Evolutionary conservation across 1,139 yeast species (phyloP), one percentile per base, ranked within the genome.

Genomic region (Nakaseomyces bracarensis): DNA sequence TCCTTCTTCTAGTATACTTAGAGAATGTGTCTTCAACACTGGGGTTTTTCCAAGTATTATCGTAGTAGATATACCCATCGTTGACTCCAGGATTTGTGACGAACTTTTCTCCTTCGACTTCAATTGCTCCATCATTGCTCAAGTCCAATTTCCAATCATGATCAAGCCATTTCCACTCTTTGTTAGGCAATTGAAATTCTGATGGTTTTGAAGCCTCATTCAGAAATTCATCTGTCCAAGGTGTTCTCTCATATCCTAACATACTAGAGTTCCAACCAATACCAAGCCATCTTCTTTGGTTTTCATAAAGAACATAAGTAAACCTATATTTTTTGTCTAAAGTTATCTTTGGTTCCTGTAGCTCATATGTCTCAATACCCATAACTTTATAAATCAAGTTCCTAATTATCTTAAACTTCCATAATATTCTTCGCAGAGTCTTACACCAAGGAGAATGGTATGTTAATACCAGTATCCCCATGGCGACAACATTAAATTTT

Each of bases 261-360:
- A 91, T 70, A 58, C 87, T 91, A 9, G 93, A 71, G 0, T 97
- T 91, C 98, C 98, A 91, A 10, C 98, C 98, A 54, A 91, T 85
- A 8, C 97, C 98, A 36, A 91, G 70, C 98, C 98, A 91, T 56
- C 93, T 79, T 58, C 98, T 78, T 66, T 91, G 98, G 61, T 91
- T 91, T 63, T 91, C 98, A 63, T 81, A 87, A n/a, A 91, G 70
- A 1, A 87, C 96, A 62, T 87, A 91, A 4, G 97, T 86, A 61
- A 89, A 91, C 47, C 91, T 69, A 20, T 33, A 33, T 13, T 33
- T 33, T 11, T 33, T 33, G n/a, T 33, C 36, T 1, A 33, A 11
- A 8, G 10, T 13, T 5, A 33, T 33, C 84, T 89, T 3, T 95
- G 72, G 53, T 75, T 79, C 26, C 76, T 42, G 18, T 27, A 7